Evolutionary conservation across 2,329 filamentous ascomycete genomes (phyloP).

Genomic region (Stenocarpella maydis): DNA sequence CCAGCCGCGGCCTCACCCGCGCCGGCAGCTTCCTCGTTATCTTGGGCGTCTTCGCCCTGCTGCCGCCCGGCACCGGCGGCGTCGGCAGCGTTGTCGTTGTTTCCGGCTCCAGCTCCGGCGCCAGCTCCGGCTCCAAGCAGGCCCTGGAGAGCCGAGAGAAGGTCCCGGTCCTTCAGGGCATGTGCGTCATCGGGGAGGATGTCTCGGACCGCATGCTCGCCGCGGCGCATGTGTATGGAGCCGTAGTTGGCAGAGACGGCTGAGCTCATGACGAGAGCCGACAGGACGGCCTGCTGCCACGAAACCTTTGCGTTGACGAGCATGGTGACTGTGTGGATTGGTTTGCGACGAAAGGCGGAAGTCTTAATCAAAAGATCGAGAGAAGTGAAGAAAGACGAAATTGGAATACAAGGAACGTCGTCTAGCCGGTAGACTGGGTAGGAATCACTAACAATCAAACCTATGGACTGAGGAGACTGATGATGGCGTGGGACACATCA

Average conservation of each 20-base stretch:
- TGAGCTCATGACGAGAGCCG: conserved; percentile 29
- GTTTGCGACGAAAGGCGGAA: neutral
- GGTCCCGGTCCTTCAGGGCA: conserved; percentile 1
- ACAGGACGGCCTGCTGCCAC: conserved; percentile 27
- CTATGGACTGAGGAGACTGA: conserved; percentile 8
- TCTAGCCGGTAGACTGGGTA: conserved; percentile 22
- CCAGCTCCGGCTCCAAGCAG: conserved; percentile 10
- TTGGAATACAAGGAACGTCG: conserved; percentile 6
- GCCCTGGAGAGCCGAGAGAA: neutral
- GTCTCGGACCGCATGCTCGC: conserved; percentile 16
- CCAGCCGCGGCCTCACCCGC: conserved; percentile 5
- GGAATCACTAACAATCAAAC: conserved; percentile 20
- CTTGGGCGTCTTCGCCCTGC: conserved; percentile 2
- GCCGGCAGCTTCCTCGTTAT: neutral
- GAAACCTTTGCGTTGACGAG: conserved; percentile 6
- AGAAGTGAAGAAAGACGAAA: conserved; percentile 8
- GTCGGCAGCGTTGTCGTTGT: neutral
- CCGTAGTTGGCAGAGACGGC: conserved; percentile 28
- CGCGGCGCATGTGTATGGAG: conserved; percentile 11
- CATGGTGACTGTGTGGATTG: conserved; percentile 19
- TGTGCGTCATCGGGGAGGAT: neutral
- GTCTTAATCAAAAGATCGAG: conserved; percentile 25
- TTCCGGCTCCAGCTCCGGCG: neutral
- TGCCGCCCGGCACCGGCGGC: neutral
- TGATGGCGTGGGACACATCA: neutral